Conservation (phyloP, 2,329 filamentous ascomycete species). For the Aspergillus brasiliensis region DNA sequence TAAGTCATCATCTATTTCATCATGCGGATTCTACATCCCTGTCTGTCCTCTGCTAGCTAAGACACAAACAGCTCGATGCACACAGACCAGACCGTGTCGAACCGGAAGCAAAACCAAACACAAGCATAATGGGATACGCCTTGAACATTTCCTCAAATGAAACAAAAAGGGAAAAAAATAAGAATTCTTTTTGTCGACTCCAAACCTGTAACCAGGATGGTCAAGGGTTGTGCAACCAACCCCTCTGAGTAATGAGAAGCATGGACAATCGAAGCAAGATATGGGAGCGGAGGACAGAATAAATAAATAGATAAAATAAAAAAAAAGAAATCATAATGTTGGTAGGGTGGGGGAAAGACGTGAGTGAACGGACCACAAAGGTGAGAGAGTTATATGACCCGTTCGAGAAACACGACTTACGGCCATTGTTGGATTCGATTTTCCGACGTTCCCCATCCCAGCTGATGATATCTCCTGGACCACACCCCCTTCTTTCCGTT, state of each 20-base stretch:
- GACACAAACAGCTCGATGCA: constrained; percentile 13
- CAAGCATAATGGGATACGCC: constrained; percentile 22
- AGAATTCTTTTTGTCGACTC: constrained; percentile 23
- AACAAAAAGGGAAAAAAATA: constrained; percentile 9
- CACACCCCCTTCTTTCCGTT: background rate
- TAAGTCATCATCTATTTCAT: constrained; percentile 25
- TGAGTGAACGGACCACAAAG: background rate
- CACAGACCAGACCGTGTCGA: constrained; percentile 18
- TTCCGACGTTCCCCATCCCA: background rate
- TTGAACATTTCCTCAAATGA: constrained; percentile 8
- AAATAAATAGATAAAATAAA: constrained; percentile 13
- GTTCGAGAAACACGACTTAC: background rate
- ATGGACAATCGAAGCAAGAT: constrained; percentile 16
- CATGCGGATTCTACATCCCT: constrained; percentile 20
- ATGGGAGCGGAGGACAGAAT: background rate
- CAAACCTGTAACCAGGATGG: constrained; percentile 17
- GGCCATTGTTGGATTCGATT: background rate
- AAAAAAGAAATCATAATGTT: constrained; percentile 18
- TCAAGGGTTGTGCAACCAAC: constrained; percentile 11
- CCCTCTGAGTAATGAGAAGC: constrained; percentile 14
- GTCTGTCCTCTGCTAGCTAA: constrained; percentile 10
- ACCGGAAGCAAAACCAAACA: constrained; percentile 19
- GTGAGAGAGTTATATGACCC: background rate
- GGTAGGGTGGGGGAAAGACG: background rate
- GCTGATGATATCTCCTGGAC: background rate